phyloP scores from a whole-genome alignment of 2,329 filamentous ascomycete species.

The Colletotrichum scovillei region DNA sequence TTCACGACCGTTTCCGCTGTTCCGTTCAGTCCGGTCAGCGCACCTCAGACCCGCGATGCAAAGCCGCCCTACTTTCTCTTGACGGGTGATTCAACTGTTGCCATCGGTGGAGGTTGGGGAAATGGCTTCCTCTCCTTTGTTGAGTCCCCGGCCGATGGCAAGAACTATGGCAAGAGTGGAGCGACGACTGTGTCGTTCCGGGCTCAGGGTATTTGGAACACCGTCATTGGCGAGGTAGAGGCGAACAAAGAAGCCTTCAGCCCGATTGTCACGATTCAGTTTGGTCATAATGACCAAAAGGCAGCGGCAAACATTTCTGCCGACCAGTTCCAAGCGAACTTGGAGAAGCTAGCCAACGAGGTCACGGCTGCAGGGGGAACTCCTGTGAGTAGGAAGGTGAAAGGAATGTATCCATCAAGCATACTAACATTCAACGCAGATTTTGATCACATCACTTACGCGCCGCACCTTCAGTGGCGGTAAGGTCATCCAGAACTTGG shows the following conservation, averaged over 20 bases:
- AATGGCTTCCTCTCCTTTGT: conserved; percentile 67
- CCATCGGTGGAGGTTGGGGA: conserved; percentile 65
- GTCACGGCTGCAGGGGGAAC: conserved; percentile 55
- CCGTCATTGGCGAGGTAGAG: conserved; percentile 56
- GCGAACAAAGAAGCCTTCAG: conserved; percentile 46
- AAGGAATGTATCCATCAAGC: conserved; percentile 26
- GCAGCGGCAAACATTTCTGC: conserved; percentile 56
- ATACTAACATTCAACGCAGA: conserved; percentile 49
- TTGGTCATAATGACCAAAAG: conserved; percentile 74
- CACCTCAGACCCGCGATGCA: neutral
- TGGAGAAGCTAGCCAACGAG: conserved; percentile 59
- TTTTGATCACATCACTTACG: conserved; percentile 61
- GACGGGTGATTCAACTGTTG: conserved; percentile 63
- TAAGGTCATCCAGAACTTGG: conserved; percentile 59
- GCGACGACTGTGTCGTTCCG: conserved; percentile 68
- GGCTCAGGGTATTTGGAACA: conserved; percentile 62
- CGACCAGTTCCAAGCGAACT: conserved; percentile 61
- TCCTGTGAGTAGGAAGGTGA: conserved; percentile 44
- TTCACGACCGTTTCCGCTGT: conserved; percentile 29
- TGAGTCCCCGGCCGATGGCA: conserved; percentile 57
- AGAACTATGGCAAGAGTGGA: conserved; percentile 68
- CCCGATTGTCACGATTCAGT: conserved; percentile 52
- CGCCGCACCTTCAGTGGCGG: conserved; percentile 60
- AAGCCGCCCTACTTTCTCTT: conserved; percentile 58
- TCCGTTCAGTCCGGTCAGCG: neutral